Conservation (phyloP, 2,329 filamentous ascomycete genomes). For the Rosellinia necatrix region DNA sequence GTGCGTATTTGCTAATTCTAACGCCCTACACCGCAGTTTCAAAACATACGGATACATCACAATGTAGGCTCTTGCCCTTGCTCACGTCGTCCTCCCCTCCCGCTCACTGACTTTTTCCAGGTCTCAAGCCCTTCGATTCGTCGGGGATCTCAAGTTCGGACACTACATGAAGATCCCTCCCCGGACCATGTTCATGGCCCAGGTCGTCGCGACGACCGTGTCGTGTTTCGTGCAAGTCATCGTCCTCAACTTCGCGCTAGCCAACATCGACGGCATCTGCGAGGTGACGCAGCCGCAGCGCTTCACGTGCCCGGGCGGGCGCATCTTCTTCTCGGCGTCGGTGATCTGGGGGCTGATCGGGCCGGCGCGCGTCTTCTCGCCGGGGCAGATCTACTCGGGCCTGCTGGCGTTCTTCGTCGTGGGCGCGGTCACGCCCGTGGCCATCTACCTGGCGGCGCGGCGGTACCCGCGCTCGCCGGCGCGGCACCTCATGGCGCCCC, state of each 20-base stretch:
- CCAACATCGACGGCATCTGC: constrained; percentile 68
- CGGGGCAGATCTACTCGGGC: constrained; percentile 63
- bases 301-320: constrained; percentile 67
- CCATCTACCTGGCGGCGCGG: constrained; percentile 55
- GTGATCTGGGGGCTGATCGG: constrained; percentile 72
- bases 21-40: constrained; percentile 50
- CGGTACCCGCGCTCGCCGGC: constrained; percentile 56
- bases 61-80: constrained; percentile 49
- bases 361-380: constrained; percentile 66
- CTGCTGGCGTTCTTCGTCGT: constrained; percentile 65
- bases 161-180: constrained; percentile 74
- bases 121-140: constrained; percentile 67
- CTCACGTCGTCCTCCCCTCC: neutral
- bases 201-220: constrained; percentile 68
- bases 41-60: constrained; percentile 68
- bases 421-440: constrained; percentile 57
- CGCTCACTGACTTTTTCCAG: constrained; percentile 33
- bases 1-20: constrained; percentile 20
- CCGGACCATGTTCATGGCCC: constrained; percentile 67
- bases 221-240: constrained; percentile 69
- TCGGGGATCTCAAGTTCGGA: constrained; percentile 69
- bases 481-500: constrained; percentile 62
- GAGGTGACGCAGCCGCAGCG: constrained; percentile 58
- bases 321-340: constrained; percentile 68
- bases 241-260: constrained; percentile 66